Evolutionary conservation across 2,329 filamentous ascomycete genomes (phyloP), one percentile per base, ranked within the genome.

Genomic region (Fusarium illudens): DNA sequence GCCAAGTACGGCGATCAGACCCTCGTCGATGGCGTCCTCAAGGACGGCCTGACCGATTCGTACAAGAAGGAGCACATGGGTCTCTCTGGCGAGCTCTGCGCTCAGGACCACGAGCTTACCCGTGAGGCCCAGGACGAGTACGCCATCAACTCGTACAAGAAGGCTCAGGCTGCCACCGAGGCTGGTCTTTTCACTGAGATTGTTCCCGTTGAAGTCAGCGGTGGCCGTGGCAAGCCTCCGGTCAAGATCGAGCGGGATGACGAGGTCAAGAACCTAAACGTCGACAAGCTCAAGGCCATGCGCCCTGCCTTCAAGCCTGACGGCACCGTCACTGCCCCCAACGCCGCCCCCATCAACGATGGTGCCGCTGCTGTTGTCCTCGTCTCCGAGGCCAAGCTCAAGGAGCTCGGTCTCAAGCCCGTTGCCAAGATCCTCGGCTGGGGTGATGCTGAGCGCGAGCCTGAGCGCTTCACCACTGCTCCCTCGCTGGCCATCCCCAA

Each of bases 31-130:
- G 95, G 93, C 73, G 89, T 99, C 70, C 87, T 97, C 76, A 94
- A 94, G 85, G 96, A 99, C 77, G 96, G 96, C 71, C 86, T 99
- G 72, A 96, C 92, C 54, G 96, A 99, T 79, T 93, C 93, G 68
- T 97, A 96, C 82, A 94, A 94, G 84, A 91, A 96, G 82, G 92
- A 98, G 81, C 94, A 97, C 81, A 99, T 99, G 96, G 96, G 96
- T 75, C 82, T 99, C 59, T 88, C 92, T 75, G 96, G 86, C 64
- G 96, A 99, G 86, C 92, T 97, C 76, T 99, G 96, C 82, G 92
- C 94, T 59, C 81, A 87, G 59, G 94, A 97, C 75, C 88, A 98
- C 82, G 86, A 83, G 65, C 89, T 99, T 81, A 87, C 86, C 76
- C 90, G 96, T 73, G 92, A 95, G 81, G 85, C 91, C 73, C 95